phyloP scores from a whole-genome alignment of 768 basidiomycete species.

The Naganishia vaughanmartiniae region DNA sequence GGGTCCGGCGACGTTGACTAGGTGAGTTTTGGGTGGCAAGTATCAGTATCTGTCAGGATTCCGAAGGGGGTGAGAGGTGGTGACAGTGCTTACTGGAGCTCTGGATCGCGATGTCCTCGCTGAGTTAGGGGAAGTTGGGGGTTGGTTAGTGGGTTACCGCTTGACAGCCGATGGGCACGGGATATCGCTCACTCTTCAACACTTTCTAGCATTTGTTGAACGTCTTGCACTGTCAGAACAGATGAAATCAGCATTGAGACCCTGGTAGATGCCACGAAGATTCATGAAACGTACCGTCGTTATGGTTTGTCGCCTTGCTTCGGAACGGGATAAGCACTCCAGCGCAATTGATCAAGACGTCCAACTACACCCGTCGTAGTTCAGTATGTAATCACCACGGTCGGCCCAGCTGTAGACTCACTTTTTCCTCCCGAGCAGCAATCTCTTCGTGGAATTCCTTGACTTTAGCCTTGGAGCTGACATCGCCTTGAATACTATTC shows the following conservation, averaged over 20 bases:
- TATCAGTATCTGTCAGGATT: background rate
- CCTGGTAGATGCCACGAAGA: too few species aligned
- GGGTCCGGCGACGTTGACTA: conserved; percentile 43
- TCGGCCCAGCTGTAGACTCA: conserved; percentile 11
- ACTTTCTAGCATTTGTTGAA: conserved; percentile 43
- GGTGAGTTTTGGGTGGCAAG: conserved; percentile 29
- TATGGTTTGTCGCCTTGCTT: conserved; percentile 33
- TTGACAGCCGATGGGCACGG: background rate
- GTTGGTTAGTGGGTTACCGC: background rate
- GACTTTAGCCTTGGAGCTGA: conserved; percentile 41
- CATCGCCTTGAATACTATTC: conserved; percentile 41
- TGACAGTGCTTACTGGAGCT: conserved; percentile 5
- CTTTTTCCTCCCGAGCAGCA: conserved; percentile 39
- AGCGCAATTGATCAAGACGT: conserved; percentile 48
- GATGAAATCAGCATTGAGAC: background rate
- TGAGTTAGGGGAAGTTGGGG: background rate
- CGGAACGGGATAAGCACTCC: conserved; percentile 40
- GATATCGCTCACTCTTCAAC: conserved; percentile 42
- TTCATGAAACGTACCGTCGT: conserved; percentile 36
- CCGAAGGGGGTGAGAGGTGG: background rate
- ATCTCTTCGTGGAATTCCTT: conserved; percentile 38
- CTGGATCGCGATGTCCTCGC: conserved; percentile 26
- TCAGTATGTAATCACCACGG: background rate
- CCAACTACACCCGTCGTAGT: conserved; percentile 18
- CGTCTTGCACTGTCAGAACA: conserved; percentile 34